A percentile compares a stretch with the other conserved stretches of the same genome.
Conservation (phyloP, 768 basidiomycete species). For the Pisolithus microcarpus region DNA sequence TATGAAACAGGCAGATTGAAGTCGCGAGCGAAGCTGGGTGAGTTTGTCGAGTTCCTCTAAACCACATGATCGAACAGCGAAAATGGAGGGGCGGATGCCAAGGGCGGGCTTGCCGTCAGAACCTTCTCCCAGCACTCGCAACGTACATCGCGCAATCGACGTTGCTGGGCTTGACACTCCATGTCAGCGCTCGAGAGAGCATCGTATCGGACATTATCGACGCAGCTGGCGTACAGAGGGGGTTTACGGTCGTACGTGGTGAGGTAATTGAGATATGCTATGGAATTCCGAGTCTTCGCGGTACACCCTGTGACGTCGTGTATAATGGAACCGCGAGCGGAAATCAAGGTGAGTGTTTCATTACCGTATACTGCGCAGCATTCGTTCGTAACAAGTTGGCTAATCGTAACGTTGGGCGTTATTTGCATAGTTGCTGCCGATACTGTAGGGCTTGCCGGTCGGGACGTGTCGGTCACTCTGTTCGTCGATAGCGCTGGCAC, state of each 20-base stretch:
- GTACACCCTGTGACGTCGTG: conserved; percentile 20
- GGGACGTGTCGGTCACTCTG: not conserved
- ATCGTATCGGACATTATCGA: conserved; percentile 29
- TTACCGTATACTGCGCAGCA: no score
- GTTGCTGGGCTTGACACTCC: conserved; percentile 34
- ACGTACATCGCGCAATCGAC: conserved; percentile 35
- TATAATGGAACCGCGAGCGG: no score
- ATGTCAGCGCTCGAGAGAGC: conserved; percentile 29
- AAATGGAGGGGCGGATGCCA: conserved; percentile 59
- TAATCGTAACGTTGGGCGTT: no score
- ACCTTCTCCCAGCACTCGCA: conserved; percentile 39
- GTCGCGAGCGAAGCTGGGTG: conserved; percentile 37
- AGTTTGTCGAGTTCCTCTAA: conserved; percentile 39
- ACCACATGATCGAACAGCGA: conserved; percentile 33
- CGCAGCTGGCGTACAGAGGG: conserved; percentile 18
- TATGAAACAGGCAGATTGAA: conserved; percentile 41
- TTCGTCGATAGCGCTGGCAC: not conserved
- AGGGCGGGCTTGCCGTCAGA: conserved; percentile 66
- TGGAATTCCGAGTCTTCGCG: conserved; percentile 28
- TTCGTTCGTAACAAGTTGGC: no score
- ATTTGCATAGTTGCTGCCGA: not conserved
- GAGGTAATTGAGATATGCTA: conserved; percentile 30
- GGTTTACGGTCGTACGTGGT: conserved; percentile 15
- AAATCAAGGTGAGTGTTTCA: no score
- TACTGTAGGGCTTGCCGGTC: not conserved